These are phyloP conservation scores for Urochloa ruziziensis DNA, from an alignment of 176 grass and related monocot genomes.

Conservation along the genomic window DNA sequence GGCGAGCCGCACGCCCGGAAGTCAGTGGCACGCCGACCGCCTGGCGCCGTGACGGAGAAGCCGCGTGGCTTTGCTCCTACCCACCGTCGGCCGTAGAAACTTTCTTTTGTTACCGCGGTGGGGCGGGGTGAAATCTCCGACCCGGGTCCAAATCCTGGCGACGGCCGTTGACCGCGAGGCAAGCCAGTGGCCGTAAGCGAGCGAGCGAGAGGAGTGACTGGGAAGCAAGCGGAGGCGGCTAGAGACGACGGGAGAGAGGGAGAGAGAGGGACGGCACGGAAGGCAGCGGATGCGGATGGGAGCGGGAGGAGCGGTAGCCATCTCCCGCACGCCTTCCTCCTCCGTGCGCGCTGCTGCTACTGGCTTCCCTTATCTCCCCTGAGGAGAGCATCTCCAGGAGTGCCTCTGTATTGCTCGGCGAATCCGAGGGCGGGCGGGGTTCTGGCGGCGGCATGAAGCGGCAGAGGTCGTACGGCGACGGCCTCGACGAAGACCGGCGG, in stretches of 20 bases:
- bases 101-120: background rate
- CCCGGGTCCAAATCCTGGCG: constrained; percentile 57
- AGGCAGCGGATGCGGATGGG: constrained; percentile 30
- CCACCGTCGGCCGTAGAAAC: constrained; percentile 9
- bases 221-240: constrained; percentile 27
- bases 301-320: constrained; percentile 29
- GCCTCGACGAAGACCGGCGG: constrained; percentile 53
- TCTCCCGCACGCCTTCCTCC: constrained; percentile 58
- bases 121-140: background rate
- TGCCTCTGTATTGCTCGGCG: background rate
- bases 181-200: constrained; percentile 37
- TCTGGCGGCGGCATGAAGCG: constrained; percentile 61
- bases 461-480: constrained; percentile 75
- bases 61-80: background rate
- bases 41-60: background rate
- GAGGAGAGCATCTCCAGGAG: too few relatives aligned
- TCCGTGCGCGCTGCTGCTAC: constrained; percentile 5
- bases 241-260: constrained; percentile 13
- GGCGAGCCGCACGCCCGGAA: background rate
- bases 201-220: constrained; percentile 21
- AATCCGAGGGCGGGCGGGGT: constrained; percentile 4
- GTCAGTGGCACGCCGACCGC: constrained; percentile 13
- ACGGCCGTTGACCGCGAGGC: constrained; percentile 60
- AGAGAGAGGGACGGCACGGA: too few relatives aligned
- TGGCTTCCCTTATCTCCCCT: constrained; percentile 32